These are phyloP conservation scores for Penicillium sumatraense DNA, from an alignment of 2,329 filamentous ascomycete genomes.

Conservation along the genomic window DNA sequence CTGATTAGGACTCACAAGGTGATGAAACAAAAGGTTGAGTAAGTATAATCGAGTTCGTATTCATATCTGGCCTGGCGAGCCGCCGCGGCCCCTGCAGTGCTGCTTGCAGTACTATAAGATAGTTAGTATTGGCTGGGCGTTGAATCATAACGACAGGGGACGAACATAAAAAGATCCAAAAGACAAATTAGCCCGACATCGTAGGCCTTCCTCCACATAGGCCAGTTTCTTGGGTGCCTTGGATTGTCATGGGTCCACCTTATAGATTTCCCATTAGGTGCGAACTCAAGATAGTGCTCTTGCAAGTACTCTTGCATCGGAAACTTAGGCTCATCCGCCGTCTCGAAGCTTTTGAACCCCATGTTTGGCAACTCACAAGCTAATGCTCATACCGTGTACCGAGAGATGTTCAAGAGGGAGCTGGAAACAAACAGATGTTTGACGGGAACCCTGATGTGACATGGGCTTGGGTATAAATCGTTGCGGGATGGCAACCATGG, in stretches of 20 bases:
- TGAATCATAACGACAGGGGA: not conserved
- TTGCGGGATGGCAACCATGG: not conserved
- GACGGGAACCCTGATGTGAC: not conserved
- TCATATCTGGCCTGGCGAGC: constrained; percentile 33
- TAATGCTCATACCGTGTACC: not conserved
- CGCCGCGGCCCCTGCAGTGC: constrained; percentile 40
- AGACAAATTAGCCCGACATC: constrained; percentile 34
- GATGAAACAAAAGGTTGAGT: constrained; percentile 39
- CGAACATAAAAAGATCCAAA: constrained; percentile 40
- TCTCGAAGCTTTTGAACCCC: constrained; percentile 13
- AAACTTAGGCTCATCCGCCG: constrained; percentile 15
- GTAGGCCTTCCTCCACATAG: constrained; percentile 30
- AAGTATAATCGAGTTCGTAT: constrained; percentile 28
- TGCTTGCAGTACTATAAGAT: constrained; percentile 36
- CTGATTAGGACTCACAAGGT: constrained; percentile 19
- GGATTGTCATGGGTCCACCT: constrained; percentile 36
- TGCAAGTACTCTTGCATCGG: constrained; percentile 23
- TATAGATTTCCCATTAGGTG: constrained; percentile 35
- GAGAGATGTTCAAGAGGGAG: not conserved
- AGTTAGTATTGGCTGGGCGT: constrained; percentile 12
- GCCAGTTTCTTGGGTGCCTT: constrained; percentile 40
- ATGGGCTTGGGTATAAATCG: not conserved
- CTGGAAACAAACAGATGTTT: constrained; percentile 1
- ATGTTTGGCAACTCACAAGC: constrained; percentile 11
- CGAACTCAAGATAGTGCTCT: constrained; percentile 33